These are phyloP conservation scores for Starmerella cellae DNA, from an alignment of 805 yeast species.

Conservation along the genomic window DNA sequence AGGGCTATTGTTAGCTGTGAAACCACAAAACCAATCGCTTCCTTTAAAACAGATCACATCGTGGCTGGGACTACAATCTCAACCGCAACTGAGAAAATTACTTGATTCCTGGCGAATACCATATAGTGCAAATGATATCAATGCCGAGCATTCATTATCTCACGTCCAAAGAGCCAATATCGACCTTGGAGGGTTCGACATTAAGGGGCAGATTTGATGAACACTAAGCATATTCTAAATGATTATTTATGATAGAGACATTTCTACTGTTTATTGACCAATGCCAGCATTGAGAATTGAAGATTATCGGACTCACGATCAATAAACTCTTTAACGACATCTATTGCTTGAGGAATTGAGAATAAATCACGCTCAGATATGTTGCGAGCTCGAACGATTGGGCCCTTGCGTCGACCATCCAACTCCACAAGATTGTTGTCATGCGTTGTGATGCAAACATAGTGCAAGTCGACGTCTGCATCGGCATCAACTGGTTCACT, in stretches of 20 bases:
- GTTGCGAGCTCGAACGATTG: conserved; percentile 37
- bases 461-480: conserved; percentile 51
- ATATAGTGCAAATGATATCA: neutral
- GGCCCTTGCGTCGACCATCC: conserved; percentile 78
- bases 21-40: conserved; percentile 7
- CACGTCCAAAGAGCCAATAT: neutral
- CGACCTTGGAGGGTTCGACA: conserved; percentile 52
- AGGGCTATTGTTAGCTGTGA: conserved; percentile 4
- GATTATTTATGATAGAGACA: too few species aligned
- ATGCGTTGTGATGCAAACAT: conserved; percentile 50
- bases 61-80: conserved; percentile 1
- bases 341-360: conserved; percentile 30
- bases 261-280: conserved; percentile 11
- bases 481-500: conserved; percentile 32
- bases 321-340: conserved; percentile 56
- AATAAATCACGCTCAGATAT: conserved; percentile 28
- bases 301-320: conserved; percentile 28
- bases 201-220: conserved; percentile 59
- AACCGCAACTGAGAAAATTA: neutral
- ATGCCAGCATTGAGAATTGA: conserved; percentile 65
- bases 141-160: conserved; percentile 5
- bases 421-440: conserved; percentile 58
- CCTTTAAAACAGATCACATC: conserved; percentile 1
- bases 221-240: neutral
- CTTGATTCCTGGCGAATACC: conserved; percentile 5